Percentiles rank a stretch among this genome's conserved stretches.
Conservation (phyloP, 2,329 filamentous ascomycete species). For the Fusarium cicatricum region DNA sequence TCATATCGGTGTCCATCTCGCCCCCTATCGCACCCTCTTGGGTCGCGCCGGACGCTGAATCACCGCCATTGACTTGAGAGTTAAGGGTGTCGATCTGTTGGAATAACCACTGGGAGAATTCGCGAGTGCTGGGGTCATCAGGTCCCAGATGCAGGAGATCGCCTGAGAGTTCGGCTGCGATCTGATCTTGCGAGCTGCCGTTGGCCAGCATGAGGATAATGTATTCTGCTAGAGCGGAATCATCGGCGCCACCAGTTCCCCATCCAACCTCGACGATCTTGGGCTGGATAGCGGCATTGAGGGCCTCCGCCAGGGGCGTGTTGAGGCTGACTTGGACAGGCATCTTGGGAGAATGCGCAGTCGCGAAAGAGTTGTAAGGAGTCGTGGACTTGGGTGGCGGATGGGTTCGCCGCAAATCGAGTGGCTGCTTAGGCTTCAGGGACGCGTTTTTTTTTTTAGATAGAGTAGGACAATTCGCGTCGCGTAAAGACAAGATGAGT, state of each 20-base stretch:
- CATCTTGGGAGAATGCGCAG: constrained; percentile 62
- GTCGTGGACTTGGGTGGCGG: constrained; percentile 32
- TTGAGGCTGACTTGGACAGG: constrained; percentile 78
- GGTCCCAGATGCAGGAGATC: constrained; percentile 85
- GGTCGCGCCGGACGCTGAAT: constrained; percentile 42
- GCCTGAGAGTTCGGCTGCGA: constrained; percentile 85
- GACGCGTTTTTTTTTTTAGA: constrained; percentile 37
- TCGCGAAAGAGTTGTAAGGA: constrained; percentile 7
- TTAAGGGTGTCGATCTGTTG: constrained; percentile 78
- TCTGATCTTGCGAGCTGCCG: constrained; percentile 90
- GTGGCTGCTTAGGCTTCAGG: constrained; percentile 27
- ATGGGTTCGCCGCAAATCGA: constrained; percentile 27
- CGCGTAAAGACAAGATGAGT: constrained; percentile 28
- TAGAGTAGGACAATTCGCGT: constrained; percentile 37
- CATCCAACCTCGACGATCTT: constrained; percentile 95
- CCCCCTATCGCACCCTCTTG: constrained; percentile 48
- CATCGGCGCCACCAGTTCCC: constrained; percentile 79
- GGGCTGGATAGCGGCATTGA: constrained; percentile 83
- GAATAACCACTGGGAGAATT: constrained; percentile 95
- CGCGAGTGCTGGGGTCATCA: constrained; percentile 81
- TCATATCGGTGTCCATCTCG: constrained; percentile 78
- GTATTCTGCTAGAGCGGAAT: constrained; percentile 90
- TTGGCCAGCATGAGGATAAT: constrained; percentile 97
- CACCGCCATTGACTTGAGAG: constrained; percentile 65
- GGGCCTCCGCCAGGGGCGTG: constrained; percentile 84